Base-by-base conservation (phyloP, 306 rosid genomes). In the Delonix regia region DNA sequence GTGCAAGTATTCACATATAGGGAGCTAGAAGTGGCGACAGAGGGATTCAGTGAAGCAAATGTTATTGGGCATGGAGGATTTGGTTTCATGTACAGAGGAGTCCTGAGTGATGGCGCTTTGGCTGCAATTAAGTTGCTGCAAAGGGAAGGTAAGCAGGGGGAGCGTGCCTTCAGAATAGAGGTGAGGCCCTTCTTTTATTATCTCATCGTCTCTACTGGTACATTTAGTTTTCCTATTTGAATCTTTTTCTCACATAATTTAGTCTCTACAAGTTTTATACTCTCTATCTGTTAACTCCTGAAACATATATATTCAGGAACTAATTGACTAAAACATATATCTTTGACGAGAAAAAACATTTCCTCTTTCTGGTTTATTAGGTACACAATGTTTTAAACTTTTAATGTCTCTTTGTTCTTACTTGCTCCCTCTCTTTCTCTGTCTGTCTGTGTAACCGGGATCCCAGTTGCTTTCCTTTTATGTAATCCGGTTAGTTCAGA, bases 141-240 rank as follows among this genome's bases (percentile, higher is more conserved):
- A 3, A 84, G 85, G 76, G 88, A 87, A 28, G 97, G 99, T 22
- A 93, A 86, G 88, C 98, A 91, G 51, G 91, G 93, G 70, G 99
- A 96, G 89, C 99, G 98, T 85, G 90, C 94, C 57, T 96, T 96
- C 88, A 90, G 98, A 86, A 78, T 84, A 77, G 98, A 96, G 99
- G 99, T 96, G 19, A 81, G 80, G 78, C 55, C 73, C 86, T 88
- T 87, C 64, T 25, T 57, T 57, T 25, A 57, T 57, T 57, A 57
- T 57, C 9, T 24, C 64, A 13, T 57, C 11, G 0, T 57, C 36
- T 57, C 36, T 57, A 5, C 13, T 13, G n/a, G n/a, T n/a, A n/a
- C n/a, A n/a, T n/a, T n/a, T n/a, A n/a, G n/a, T n/a, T n/a, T n/a
- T n/a, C n/a, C n/a, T 44, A 44, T 3, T 44, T 44, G 48, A 44